Conservation (phyloP, 2,329 filamentous ascomycete species). For the Ceratocystis albifundus region DNA sequence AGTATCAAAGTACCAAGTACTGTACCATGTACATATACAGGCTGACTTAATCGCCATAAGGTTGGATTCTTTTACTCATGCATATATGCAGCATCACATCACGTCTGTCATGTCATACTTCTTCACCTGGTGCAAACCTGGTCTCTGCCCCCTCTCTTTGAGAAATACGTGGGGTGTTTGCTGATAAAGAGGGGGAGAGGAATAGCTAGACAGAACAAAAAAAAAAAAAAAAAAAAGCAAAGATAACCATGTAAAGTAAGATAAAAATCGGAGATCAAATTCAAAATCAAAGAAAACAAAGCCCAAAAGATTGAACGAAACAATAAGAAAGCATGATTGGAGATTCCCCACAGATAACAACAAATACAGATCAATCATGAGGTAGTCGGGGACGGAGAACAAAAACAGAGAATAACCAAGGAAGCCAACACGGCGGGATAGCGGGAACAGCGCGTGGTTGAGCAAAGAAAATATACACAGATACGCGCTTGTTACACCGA, state of each 20-base stretch:
- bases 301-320: background rate
- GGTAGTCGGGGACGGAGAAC: background rate
- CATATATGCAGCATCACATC: background rate
- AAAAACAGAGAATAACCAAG: slow-evolving; percentile 5
- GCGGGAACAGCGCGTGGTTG: background rate
- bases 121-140: background rate
- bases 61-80: background rate
- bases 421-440: background rate
- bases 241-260: background rate
- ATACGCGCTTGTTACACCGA: background rate
- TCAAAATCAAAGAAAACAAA: background rate
- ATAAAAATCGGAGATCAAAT: slow-evolving; percentile 1
- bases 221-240: background rate
- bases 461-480: background rate
- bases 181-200: background rate
- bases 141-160: background rate
- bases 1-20: too few species aligned
- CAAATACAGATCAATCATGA: background rate
- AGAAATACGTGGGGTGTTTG: background rate
- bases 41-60: background rate
- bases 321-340: background rate
- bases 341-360: background rate
- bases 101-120: background rate
- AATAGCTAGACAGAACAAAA: too few species aligned
- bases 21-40: too few species aligned